phyloP scores from a whole-genome alignment of 345 rosid genomes.

The Cardiospermum halicacabum region DNA sequence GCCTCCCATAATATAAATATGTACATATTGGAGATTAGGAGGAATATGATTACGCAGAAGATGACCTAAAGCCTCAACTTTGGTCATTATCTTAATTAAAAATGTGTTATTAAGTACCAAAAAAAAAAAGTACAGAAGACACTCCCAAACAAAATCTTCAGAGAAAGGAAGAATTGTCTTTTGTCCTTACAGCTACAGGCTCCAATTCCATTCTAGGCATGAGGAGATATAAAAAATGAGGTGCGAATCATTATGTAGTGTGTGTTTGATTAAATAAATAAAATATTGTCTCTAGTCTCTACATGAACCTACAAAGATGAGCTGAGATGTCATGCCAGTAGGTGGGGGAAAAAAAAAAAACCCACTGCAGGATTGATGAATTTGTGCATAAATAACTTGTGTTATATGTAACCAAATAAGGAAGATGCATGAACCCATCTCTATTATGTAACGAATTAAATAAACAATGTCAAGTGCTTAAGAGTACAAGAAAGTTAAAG shows the following conservation, averaged over 20 bases:
- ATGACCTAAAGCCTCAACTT: neutral
- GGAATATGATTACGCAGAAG: neutral
- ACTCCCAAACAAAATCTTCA: too few relatives aligned
- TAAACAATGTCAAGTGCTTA: neutral
- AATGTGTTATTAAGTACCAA: neutral
- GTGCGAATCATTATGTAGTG: neutral
- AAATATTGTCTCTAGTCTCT: neutral
- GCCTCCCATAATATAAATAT: neutral
- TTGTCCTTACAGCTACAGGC: neutral
- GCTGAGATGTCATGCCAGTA: neutral
- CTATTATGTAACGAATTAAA: neutral
- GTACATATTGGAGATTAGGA: neutral
- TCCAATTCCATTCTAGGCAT: neutral
- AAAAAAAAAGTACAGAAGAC: too few relatives aligned
- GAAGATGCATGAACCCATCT: conserved; percentile 3
- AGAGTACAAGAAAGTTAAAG: neutral
- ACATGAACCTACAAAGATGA: neutral
- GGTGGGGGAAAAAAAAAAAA: neutral
- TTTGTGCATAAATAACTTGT: neutral
- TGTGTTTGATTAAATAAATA: neutral
- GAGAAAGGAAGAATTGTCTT: neutral
- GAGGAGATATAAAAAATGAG: neutral
- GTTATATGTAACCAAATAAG: neutral
- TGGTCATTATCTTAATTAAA: neutral
- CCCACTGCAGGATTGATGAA: neutral